Percentiles rank a stretch among this genome's conserved stretches.
These are phyloP conservation scores for Daldinia eschscholtzii DNA, from an alignment of 2,329 filamentous ascomycete genomes.

Conservation along the genomic window DNA sequence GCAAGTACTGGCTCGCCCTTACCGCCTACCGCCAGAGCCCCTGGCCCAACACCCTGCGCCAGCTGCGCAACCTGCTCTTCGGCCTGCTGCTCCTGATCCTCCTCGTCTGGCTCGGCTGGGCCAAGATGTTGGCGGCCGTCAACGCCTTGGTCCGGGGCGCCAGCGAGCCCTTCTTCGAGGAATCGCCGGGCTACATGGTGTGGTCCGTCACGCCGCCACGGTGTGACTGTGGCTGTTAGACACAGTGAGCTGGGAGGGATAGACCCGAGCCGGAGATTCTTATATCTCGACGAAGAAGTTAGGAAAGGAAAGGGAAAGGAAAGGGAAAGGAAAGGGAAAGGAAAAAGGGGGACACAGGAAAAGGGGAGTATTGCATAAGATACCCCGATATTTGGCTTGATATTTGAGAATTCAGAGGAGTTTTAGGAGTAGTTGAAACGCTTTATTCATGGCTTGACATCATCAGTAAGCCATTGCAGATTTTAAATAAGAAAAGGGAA, in stretches of 20 bases:
- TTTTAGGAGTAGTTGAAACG: background rate
- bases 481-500: background rate
- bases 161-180: too few relatives aligned
- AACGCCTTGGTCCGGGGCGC: too few relatives aligned
- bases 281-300: background rate
- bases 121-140: background rate
- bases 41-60: slow-evolving; percentile 11
- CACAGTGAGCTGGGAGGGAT: background rate
- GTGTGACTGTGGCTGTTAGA: background rate
- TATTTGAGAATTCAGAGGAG: background rate
- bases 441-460: background rate
- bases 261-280: background rate
- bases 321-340: background rate
- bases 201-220: slow-evolving; percentile 29
- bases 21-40: slow-evolving; percentile 57
- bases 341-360: background rate
- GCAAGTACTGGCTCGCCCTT: slow-evolving; percentile 54
- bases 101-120: background rate
- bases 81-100: background rate
- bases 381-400: background rate
- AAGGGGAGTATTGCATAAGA: background rate
- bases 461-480: background rate
- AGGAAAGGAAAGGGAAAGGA: background rate
- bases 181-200: background rate
- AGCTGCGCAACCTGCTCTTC: slow-evolving; percentile 10